Conservation (phyloP, 2,329 filamentous ascomycete species). For the Chaetothyriales sp. region DNA sequence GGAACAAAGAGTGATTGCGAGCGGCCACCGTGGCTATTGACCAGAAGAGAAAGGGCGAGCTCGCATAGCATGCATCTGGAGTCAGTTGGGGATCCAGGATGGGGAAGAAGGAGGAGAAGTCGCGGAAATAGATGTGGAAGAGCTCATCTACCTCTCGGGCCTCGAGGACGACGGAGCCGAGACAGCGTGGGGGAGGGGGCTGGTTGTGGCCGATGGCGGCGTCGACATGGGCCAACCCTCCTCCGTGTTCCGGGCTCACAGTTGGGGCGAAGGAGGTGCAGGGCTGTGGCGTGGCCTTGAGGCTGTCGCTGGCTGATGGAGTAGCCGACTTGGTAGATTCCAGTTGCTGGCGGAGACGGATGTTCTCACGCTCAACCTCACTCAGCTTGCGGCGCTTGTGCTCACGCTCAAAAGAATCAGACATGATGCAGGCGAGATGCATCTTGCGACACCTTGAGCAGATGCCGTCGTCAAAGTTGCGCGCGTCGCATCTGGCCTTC, state of each 20-base stretch:
- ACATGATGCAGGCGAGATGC: slow-evolving; percentile 24
- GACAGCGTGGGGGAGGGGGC: slow-evolving; percentile 19
- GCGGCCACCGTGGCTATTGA: slow-evolving; percentile 40
- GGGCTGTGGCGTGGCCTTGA: slow-evolving; percentile 14
- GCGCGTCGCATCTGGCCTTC: slow-evolving; percentile 29
- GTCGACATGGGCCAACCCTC: slow-evolving; percentile 20
- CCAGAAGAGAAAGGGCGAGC: slow-evolving; percentile 41
- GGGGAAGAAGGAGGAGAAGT: slow-evolving; percentile 26
- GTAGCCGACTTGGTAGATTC: slow-evolving; percentile 16
- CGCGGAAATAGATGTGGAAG: slow-evolving; percentile 22
- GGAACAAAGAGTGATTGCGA: background rate
- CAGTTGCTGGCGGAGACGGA: slow-evolving; percentile 24
- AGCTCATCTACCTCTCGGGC: background rate
- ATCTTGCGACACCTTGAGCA: slow-evolving; percentile 27
- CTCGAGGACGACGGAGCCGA: background rate
- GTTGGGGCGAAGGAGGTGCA: slow-evolving; percentile 15
- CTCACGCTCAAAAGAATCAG: slow-evolving; percentile 29
- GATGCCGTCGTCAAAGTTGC: slow-evolving; percentile 21
- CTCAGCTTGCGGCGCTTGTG: slow-evolving; percentile 29
- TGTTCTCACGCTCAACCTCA: slow-evolving; percentile 25
- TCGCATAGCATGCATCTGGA: slow-evolving; percentile 56
- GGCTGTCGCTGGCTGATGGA: slow-evolving; percentile 11
- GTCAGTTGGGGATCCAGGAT: slow-evolving; percentile 35
- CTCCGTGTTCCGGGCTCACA: slow-evolving; percentile 19
- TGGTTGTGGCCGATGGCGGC: slow-evolving; percentile 26